Evolutionary conservation across 1,284 basidiomycete genomes (phyloP), one percentile per base, ranked within the genome.

Genomic region (Heterobasidion annosum): DNA sequence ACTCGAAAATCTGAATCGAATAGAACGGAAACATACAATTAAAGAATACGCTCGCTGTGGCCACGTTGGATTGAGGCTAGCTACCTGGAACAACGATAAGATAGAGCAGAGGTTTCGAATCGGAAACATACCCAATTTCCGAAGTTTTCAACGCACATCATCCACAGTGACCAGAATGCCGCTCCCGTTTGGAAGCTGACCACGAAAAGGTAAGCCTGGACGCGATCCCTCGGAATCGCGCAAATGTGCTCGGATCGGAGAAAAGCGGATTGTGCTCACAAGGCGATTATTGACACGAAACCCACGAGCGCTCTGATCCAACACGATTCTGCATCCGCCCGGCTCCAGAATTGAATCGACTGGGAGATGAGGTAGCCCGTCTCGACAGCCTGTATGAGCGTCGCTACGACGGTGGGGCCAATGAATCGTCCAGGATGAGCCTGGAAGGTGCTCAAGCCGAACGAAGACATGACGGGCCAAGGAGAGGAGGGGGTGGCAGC

Each of bases 291-390:
- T n/a, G 45, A 35, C 34, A 49, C 47, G 34, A 52, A 52, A 8
- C 44, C 51, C 12, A 67, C 67, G 18, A 67, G 54, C 2, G 54
- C 44, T 33, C 59, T 59, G 15, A 66, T 61, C 15, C 61, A 48
- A 5, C 19, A 45, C 13, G 56, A 55, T 50, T 65, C 67, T n/a
- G 56, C 52, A 32, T 62, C 60, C 15, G 60, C 58, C 6, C 62
- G 57, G 18, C 61, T 57, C 64, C 65, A 67, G 55, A 67, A 68
- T 3, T 63, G 63, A 44, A 65, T 50, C 8, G 61, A 63, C 54
- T 68, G 67, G 55, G 64, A 63, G 60, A 67, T 57, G 33, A 67
- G 50, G 46, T 67, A 60, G 10, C 67, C 66, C 18, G 63, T 64
- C 52, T 65, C 58, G 18, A 68, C 19, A 32, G 62, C 59, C 57